Percentiles rank a stretch among this genome's conserved stretches.
Evolutionary conservation across 768 basidiomycete genomes (phyloP).

Genomic region (Panellus pusillus): DNA sequence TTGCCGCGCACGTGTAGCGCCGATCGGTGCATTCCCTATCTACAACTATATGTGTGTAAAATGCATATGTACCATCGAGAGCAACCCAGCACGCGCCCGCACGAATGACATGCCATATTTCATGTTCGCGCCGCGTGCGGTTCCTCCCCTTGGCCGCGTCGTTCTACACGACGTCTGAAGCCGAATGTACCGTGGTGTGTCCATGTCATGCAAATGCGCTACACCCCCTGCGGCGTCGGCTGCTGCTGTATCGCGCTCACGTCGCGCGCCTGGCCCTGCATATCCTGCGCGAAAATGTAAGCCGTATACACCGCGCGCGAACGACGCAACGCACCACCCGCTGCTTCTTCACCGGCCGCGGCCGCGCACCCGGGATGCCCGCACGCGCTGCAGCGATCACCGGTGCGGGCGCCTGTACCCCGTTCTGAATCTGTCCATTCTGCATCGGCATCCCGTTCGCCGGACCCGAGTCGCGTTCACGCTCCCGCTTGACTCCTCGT

Average conservation of each 20-base stretch:
- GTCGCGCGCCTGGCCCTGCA: slow-evolving; percentile 63
- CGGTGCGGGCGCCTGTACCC: slow-evolving; percentile 23
- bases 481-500: slow-evolving; percentile 25
- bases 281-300: slow-evolving; percentile 43
- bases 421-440: slow-evolving; percentile 1
- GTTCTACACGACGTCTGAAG: no score
- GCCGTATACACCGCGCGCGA: slow-evolving; percentile 2
- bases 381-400: slow-evolving; percentile 53
- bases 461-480: slow-evolving; percentile 36
- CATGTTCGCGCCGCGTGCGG: no score
- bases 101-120: no score
- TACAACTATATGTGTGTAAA: background rate
- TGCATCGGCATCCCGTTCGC: background rate
- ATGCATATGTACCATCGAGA: background rate
- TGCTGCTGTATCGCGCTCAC: slow-evolving; percentile 59
- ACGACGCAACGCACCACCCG: slow-evolving; percentile 54
- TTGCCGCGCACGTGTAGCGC: background rate
- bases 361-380: slow-evolving; percentile 56
- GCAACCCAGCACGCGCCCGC: no score
- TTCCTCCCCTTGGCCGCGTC: no score
- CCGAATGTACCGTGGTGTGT: no score
- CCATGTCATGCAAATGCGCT: background rate
- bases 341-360: slow-evolving; percentile 75
- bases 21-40: background rate
- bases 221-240: slow-evolving; percentile 73